Percentiles rank a stretch among this genome's conserved stretches.
Evolutionary conservation across 2,329 filamentous ascomycete genomes (phyloP).

Genomic region (Sphaerostilbella broomeana): DNA sequence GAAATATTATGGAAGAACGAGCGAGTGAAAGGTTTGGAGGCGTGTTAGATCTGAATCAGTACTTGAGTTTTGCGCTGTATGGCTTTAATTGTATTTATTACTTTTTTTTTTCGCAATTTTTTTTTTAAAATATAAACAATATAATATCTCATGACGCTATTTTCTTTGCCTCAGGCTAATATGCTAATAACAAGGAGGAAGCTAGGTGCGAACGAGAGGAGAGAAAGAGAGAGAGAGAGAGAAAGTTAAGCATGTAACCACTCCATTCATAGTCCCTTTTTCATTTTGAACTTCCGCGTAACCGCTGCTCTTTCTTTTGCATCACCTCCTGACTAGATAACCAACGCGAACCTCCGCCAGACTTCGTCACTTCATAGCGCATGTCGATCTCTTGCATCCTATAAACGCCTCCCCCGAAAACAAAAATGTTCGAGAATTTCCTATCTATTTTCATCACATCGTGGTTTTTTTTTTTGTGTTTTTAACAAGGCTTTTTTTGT

Average conservation of each 20-base stretch:
- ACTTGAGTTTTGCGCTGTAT: no score
- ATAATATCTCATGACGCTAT: constrained; percentile 7
- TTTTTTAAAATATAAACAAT: no score
- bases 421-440: constrained; percentile 1
- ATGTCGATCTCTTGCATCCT: neutral
- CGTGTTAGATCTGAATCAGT: no score
- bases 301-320: neutral
- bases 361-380: constrained; percentile 2
- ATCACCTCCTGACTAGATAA: neutral
- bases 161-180: constrained; percentile 7
- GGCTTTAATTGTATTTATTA: no score
- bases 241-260: constrained; percentile 1
- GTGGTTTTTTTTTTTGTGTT: neutral
- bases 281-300: neutral
- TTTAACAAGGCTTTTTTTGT: no score
- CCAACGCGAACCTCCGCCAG: neutral
- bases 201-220: constrained; percentile 2
- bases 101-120: no score
- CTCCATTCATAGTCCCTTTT: neutral
- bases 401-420: constrained; percentile 2
- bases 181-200: constrained; percentile 5
- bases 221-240: constrained; percentile 1
- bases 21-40: no score
- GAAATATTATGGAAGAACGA: no score
- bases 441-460: constrained; percentile 10